Percentiles rank a stretch among this genome's conserved stretches.
These are phyloP conservation scores for Mycosphaerella sp. DNA, from an alignment of 2,329 filamentous ascomycete species.

Conservation along the genomic window DNA sequence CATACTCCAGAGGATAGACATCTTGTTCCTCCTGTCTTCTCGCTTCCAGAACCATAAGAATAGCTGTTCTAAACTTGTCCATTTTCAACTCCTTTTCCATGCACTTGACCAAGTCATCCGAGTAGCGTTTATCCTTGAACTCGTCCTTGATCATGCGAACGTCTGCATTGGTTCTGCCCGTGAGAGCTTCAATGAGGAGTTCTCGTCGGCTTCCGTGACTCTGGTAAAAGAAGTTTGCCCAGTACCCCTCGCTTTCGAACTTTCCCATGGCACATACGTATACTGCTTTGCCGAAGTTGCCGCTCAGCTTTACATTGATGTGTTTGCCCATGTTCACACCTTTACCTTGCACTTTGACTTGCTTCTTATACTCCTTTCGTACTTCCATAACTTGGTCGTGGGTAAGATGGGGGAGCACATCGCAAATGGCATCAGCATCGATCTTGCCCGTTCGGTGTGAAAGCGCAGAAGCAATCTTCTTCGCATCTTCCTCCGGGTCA, in stretches of 20 bases:
- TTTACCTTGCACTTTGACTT: slow-evolving; percentile 75
- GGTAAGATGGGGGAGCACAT: slow-evolving; percentile 75
- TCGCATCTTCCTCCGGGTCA: slow-evolving; percentile 73
- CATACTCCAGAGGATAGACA: slow-evolving; percentile 51
- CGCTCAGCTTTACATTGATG: slow-evolving; percentile 71
- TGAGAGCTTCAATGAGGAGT: slow-evolving; percentile 84
- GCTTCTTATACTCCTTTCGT: slow-evolving; percentile 81
- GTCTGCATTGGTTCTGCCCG: slow-evolving; percentile 85
- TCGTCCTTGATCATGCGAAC: slow-evolving; percentile 78
- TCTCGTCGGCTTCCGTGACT: slow-evolving; percentile 77
- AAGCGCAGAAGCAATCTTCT: slow-evolving; percentile 68
- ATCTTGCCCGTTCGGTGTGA: slow-evolving; percentile 49
- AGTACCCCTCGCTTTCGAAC: slow-evolving; percentile 93
- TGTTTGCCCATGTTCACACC: slow-evolving; percentile 83
- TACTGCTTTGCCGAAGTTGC: slow-evolving; percentile 79
- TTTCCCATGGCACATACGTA: slow-evolving; percentile 83
- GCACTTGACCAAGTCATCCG: slow-evolving; percentile 70
- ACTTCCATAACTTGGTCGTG: slow-evolving; percentile 85
- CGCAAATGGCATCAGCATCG: slow-evolving; percentile 66
- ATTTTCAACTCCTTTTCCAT: slow-evolving; percentile 91
- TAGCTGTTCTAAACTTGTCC: slow-evolving; percentile 89
- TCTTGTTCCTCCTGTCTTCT: slow-evolving; percentile 76
- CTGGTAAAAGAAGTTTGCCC: slow-evolving; percentile 98
- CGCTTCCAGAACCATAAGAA: slow-evolving; percentile 77
- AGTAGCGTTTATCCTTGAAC: slow-evolving; percentile 89